These are phyloP conservation scores for Emericellopsis atlantica DNA, from an alignment of 2,329 filamentous ascomycete genomes.

Conservation along the genomic window DNA sequence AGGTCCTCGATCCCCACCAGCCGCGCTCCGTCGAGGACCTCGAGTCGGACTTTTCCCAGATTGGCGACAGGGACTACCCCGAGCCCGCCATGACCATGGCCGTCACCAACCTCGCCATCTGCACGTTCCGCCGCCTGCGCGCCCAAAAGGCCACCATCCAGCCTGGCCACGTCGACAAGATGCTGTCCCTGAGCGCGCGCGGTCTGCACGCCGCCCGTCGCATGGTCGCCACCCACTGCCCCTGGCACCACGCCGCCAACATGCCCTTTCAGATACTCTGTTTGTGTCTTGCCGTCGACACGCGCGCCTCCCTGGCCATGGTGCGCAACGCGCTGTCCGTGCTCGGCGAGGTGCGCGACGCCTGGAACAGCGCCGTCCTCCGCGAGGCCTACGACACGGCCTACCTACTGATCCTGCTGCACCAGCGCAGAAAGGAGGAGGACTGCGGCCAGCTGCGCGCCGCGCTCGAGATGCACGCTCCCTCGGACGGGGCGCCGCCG, in stretches of 20 bases:
- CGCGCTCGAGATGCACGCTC: slow-evolving; percentile 1
- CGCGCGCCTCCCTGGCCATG: slow-evolving; percentile 29
- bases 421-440: slow-evolving; percentile 33
- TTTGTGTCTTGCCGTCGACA: slow-evolving; percentile 41
- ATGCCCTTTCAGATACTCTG: slow-evolving; percentile 47
- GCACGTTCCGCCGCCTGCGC: slow-evolving; percentile 40
- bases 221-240: slow-evolving; percentile 28
- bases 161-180: slow-evolving; percentile 24
- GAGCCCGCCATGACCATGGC: slow-evolving; percentile 29
- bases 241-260: slow-evolving; percentile 49
- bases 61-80: slow-evolving; percentile 25
- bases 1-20: slow-evolving; percentile 38
- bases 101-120: slow-evolving; percentile 42
- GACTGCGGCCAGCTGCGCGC: not conserved
- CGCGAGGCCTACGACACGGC: slow-evolving; percentile 42
- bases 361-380: slow-evolving; percentile 32
- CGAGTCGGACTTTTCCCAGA: slow-evolving; percentile 23
- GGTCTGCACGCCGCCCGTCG: slow-evolving; percentile 32
- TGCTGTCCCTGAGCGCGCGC: slow-evolving; percentile 29
- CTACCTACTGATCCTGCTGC: slow-evolving; percentile 36
- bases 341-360: slow-evolving; percentile 23
- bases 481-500: not conserved
- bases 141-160: slow-evolving; percentile 32
- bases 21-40: slow-evolving; percentile 26
- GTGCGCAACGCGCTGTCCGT: slow-evolving; percentile 37